Evolutionary conservation across 2,329 filamentous ascomycete genomes (phyloP).

Genomic region (Monilinia fructicola): DNA sequence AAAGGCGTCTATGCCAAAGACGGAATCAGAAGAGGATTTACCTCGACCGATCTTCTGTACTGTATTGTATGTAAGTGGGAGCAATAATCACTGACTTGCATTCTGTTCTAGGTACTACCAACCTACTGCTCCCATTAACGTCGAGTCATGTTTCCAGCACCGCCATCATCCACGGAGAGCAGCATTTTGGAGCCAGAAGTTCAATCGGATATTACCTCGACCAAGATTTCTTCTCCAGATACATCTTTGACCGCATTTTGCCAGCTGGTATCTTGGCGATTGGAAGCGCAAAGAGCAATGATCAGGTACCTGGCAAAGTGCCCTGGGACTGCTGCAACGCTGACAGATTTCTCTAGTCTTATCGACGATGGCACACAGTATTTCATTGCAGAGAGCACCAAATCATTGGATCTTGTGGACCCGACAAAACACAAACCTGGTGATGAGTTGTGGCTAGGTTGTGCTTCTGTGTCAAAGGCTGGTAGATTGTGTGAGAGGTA

Average conservation of each 20-base stretch:
- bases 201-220: slow-evolving; percentile 35
- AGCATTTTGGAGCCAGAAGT: slow-evolving; percentile 27
- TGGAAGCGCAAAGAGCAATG: slow-evolving; percentile 50
- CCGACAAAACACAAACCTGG: slow-evolving; percentile 35
- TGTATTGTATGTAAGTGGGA: too few species aligned
- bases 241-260: slow-evolving; percentile 49
- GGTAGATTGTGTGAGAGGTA: slow-evolving; percentile 40
- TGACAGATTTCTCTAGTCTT: slow-evolving; percentile 40
- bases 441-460: slow-evolving; percentile 41
- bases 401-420: slow-evolving; percentile 43
- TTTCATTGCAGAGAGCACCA: slow-evolving; percentile 53
- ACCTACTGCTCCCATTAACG: slow-evolving; percentile 27
- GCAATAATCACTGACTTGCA: slow-evolving; percentile 18
- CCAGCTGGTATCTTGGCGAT: slow-evolving; percentile 51
- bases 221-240: slow-evolving; percentile 43
- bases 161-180: slow-evolving; percentile 2
- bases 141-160: slow-evolving; percentile 14
- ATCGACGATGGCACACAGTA: slow-evolving; percentile 50
- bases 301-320: slow-evolving; percentile 41
- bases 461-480: slow-evolving; percentile 35
- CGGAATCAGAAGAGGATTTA: not conserved
- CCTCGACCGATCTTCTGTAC: not conserved
- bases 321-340: not conserved
- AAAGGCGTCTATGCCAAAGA: not conserved
- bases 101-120: slow-evolving; percentile 38